Evolutionary conservation across 352 stramenopile genomes (phyloP).

Genomic region (Globisporangium megalacanthum): DNA sequence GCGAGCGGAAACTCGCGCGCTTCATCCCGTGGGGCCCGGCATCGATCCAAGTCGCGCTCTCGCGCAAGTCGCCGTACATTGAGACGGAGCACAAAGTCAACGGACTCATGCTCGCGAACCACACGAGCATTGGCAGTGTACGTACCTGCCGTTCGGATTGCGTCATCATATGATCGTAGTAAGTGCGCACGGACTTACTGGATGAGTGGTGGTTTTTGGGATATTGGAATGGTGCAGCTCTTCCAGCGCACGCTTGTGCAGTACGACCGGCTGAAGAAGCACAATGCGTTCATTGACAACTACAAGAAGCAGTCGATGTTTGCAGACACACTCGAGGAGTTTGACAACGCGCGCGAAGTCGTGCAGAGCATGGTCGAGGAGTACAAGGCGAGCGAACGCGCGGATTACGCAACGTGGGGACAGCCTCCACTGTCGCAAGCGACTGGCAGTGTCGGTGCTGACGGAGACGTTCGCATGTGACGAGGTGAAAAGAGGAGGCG

Average conservation of each 20-base stretch:
- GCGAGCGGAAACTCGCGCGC: constrained; percentile 93
- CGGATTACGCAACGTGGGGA: constrained; percentile 77
- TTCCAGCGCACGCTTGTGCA: constrained; percentile 92
- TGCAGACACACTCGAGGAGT: constrained; percentile 79
- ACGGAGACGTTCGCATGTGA: constrained; percentile 49
- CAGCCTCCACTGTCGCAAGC: constrained; percentile 14
- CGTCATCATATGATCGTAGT: too few species aligned
- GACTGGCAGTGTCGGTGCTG: constrained; percentile 8
- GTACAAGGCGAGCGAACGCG: constrained; percentile 78
- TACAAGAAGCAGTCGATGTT: constrained; percentile 99
- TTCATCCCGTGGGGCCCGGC: constrained; percentile 99
- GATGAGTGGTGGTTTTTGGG: too few species aligned
- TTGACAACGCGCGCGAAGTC: constrained; percentile 79
- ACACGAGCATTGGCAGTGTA: constrained; percentile 94
- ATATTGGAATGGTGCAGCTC: constrained; percentile 18
- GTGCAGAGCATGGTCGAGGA: constrained; percentile 83
- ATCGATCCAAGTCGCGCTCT: constrained; percentile 98
- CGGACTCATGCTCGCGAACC: constrained; percentile 99
- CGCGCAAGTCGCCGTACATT: constrained; percentile 96
- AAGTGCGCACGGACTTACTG: too few species aligned
- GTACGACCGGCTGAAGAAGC: constrained; percentile 96
- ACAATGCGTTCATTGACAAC: constrained; percentile 99
- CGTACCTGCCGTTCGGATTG: constrained; percentile 4
- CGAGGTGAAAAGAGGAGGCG: too few species aligned
- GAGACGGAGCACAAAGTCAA: constrained; percentile 96